A percentile compares a stretch with the other conserved stretches of the same genome.
Evolutionary conservation across 805 yeast species (phyloP).

Genomic region (Saccharomycopsis olivae): DNA sequence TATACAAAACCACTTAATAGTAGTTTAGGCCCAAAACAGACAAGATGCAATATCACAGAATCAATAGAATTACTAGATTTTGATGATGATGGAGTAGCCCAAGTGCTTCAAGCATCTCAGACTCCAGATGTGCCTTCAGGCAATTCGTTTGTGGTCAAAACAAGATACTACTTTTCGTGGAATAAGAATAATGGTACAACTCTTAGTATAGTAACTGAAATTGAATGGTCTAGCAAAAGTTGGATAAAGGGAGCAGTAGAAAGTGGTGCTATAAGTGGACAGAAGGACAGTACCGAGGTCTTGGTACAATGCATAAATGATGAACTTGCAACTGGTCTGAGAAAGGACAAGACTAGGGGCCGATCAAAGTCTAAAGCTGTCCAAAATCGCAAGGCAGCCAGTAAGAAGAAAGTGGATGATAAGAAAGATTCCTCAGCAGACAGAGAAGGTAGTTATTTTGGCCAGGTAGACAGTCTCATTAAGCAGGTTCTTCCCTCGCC

Average conservation of each 20-base stretch:
- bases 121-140: slow-evolving; percentile 87
- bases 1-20: slow-evolving; percentile 57
- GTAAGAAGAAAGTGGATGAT: too few species aligned
- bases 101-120: slow-evolving; percentile 45
- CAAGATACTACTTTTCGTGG: slow-evolving; percentile 54
- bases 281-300: slow-evolving; percentile 43
- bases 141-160: slow-evolving; percentile 48
- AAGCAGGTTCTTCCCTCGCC: neutral
- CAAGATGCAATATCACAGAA: slow-evolving; percentile 55
- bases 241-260: slow-evolving; percentile 75
- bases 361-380: slow-evolving; percentile 2
- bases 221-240: slow-evolving; percentile 67
- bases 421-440: too few species aligned
- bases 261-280: slow-evolving; percentile 64
- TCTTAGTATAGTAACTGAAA: slow-evolving; percentile 39
- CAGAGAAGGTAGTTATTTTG: too few species aligned
- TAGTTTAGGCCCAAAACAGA: slow-evolving; percentile 70
- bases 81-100: slow-evolving; percentile 29
- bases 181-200: slow-evolving; percentile 44
- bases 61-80: slow-evolving; percentile 42
- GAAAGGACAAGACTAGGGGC: neutral
- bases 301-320: slow-evolving; percentile 36
- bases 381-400: neutral
- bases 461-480: neutral
- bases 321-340: slow-evolving; percentile 5